phyloP scores from a whole-genome alignment of 495 filamentous ascomycete species.

The Penicillium waksmanii region DNA sequence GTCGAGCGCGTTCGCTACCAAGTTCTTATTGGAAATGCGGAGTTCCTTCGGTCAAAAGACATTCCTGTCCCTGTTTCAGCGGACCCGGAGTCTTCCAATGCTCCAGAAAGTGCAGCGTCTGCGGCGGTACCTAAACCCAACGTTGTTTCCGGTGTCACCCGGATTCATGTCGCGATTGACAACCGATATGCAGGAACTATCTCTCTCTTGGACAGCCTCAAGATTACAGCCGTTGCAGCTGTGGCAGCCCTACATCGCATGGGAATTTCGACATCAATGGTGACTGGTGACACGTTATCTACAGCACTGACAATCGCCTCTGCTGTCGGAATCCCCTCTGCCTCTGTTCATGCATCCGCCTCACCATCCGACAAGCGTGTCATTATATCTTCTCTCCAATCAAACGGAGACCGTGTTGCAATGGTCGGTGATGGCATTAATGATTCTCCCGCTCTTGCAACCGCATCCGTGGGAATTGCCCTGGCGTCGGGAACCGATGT shows the following conservation, averaged over 20 bases:
- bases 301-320: conserved; percentile 82
- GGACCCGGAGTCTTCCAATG: conserved; percentile 45
- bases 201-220: conserved; percentile 86
- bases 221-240: conserved; percentile 79
- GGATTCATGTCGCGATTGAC: conserved; percentile 89
- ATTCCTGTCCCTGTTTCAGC: conserved; percentile 67
- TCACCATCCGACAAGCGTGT: conserved; percentile 86
- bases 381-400: conserved; percentile 79
- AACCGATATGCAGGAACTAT: conserved; percentile 77
- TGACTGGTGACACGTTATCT: conserved; percentile 87
- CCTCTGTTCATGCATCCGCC: conserved; percentile 78
- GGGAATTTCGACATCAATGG: conserved; percentile 84
- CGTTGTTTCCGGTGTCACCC: conserved; percentile 69
- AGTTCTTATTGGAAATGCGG: conserved; percentile 81
- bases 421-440: conserved; percentile 99
- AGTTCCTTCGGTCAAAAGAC: conserved; percentile 70
- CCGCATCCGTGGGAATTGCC: conserved; percentile 89
- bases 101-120: conserved; percentile 28
- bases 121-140: conserved; percentile 29
- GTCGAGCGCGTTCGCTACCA: conserved; percentile 69
- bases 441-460: conserved; percentile 94
- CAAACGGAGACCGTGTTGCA: conserved; percentile 73
- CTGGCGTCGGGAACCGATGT: conserved; percentile 94
- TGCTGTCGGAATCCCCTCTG: conserved; percentile 75
- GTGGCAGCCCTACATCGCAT: conserved; percentile 83